These are phyloP conservation scores for Apiotrichum porosum DNA, from an alignment of 1,284 basidiomycete species.

Conservation along the genomic window DNA sequence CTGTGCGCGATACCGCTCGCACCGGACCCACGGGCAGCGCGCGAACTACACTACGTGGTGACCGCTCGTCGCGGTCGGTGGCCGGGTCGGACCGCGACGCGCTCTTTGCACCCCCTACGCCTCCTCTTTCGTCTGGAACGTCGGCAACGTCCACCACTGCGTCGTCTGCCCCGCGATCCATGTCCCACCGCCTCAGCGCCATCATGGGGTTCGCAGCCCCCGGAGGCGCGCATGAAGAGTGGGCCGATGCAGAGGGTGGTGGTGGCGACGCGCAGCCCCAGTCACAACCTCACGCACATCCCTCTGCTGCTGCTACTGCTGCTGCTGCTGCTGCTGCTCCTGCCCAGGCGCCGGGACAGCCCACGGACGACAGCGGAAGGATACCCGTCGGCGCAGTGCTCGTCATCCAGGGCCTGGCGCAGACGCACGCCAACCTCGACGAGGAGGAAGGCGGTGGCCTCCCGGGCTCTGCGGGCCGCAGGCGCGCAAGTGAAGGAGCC, in stretches of 20 bases:
- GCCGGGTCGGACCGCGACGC: background rate
- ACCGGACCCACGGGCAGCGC: no score
- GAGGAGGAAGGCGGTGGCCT: background rate
- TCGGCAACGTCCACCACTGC: background rate
- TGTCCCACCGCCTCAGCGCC: constrained; percentile 16
- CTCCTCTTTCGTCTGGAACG: background rate
- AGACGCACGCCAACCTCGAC: constrained; percentile 31
- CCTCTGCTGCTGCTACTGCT: background rate
- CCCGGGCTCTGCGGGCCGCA: background rate
- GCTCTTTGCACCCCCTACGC: constrained; percentile 1
- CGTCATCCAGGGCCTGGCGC: constrained; percentile 46
- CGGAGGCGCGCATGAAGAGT: constrained; percentile 1
- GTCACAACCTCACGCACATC: no score
- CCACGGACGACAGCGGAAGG: constrained; percentile 11
- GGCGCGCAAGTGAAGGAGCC: constrained; percentile 15
- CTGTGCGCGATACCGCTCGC: background rate
- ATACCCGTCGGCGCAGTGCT: constrained; percentile 42
- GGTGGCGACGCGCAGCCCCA: background rate
- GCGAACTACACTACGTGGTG: no score
- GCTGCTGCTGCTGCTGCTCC: constrained; percentile 1
- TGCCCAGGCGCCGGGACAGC: background rate
- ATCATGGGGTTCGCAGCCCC: constrained; percentile 20
- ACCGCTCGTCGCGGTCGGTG: no score
- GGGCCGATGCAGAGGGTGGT: background rate
- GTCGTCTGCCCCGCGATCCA: background rate